Base-by-base conservation (phyloP, 2,329 filamentous ascomycete genomes). In the Monosporascus sp. region DNA sequence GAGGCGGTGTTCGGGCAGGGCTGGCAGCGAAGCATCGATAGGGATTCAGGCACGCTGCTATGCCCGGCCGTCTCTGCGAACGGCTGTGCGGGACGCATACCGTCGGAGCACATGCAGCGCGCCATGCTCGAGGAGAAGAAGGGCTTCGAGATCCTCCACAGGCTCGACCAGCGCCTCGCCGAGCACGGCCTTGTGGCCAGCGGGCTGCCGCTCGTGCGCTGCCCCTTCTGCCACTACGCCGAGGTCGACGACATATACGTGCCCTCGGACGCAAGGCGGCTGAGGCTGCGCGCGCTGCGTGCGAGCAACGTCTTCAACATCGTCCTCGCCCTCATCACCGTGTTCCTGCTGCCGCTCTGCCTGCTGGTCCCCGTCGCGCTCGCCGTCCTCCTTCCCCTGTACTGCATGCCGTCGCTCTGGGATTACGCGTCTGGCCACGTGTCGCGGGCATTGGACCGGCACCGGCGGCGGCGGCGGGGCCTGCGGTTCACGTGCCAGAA, bases 1-100 rank as follows among this genome's bases (percentile, higher is more conserved):
- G 93, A 97, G 68, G 91, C 92, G 2, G 75, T 97, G 0, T 97
- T 96, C 67, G 94, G 94, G 0, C 94, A 97, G 69, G 90, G 90
- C 50, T 97, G 93, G 90, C 82, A 84, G 49, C 85, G 88, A 55
- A 94, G 84, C 63, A 87, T 97, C 61, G 81, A 94, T 65, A 71
- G 82, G 28, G 79, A 85, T 54, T 82, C 78, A 38, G 88, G 88
- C 38, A 91, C 90, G 0, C 77, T 97, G 51, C 84, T 82, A 56
- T 97, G 94, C 67, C 80, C 96, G n/a, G 90, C 92, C 1, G 85
- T 90, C 0, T 80, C 86, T 49, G 76, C 81, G 0, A 73, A 79
- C 45, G 84, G 82, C n/a, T 97, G 94, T 62, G 66, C 78, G 15
- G 91, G 91, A n/a, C 82, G 80, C 63, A 80, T 97, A 49, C 80